Evolutionary conservation across 2,329 filamentous ascomycete species (phyloP).

Genomic region (Acephala macrosclerotiorum): DNA sequence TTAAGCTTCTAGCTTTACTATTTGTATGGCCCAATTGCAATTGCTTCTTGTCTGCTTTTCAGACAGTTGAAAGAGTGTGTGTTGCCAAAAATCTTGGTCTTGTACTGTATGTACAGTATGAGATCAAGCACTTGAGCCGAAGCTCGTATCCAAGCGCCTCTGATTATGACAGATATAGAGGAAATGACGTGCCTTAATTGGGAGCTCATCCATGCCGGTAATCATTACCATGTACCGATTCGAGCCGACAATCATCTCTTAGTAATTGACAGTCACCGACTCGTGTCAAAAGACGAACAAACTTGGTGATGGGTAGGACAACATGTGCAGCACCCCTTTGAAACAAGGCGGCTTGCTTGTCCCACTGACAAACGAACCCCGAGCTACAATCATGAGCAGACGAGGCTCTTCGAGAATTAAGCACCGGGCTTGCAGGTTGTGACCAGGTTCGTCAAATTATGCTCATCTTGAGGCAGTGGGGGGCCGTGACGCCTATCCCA

Average conservation of each 20-base stretch:
- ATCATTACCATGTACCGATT: conserved; percentile 10
- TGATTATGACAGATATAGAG: conserved; percentile 5
- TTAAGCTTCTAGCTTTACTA: not conserved
- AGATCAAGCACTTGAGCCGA: not conserved
- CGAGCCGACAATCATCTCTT: not conserved
- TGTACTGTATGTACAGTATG: not conserved
- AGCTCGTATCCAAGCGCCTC: not conserved
- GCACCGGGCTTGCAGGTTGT: not conserved
- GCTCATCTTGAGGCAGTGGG: conserved; percentile 10
- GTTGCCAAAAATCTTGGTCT: not conserved
- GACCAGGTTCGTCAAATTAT: not conserved
- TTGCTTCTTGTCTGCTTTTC: not conserved
- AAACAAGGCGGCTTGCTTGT: conserved; percentile 1
- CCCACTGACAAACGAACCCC: not conserved
- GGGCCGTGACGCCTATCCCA: not conserved
- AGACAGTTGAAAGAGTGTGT: not conserved
- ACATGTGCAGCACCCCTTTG: not conserved
- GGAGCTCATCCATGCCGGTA: conserved; percentile 3
- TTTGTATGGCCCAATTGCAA: not conserved
- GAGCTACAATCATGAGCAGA: not conserved
- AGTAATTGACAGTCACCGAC: not conserved
- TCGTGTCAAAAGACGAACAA: not conserved
- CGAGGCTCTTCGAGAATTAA: not conserved
- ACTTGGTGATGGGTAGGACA: not conserved
- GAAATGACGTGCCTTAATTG: not conserved